Percentiles rank a stretch among this genome's conserved stretches.
Evolutionary conservation across 148 eudicot species (phyloP).

Genomic region (Camellia lanceoleosa): DNA sequence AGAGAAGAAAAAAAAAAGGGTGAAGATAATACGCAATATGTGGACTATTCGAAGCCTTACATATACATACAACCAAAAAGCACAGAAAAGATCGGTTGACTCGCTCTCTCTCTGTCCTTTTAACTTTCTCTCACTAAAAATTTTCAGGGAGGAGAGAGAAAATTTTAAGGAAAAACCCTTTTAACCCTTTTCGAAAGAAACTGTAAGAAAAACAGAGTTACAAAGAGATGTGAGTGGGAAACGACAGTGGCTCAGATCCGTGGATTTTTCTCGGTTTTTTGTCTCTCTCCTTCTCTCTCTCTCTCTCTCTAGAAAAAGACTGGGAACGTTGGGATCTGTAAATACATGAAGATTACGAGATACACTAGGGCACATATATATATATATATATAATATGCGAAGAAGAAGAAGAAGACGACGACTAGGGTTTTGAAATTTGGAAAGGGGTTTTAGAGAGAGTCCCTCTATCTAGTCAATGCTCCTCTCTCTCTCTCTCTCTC

Average conservation of each 20-base stretch:
- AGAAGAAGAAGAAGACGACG: too few relatives aligned
- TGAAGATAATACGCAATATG: conserved; percentile 43
- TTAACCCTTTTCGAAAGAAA: conserved; percentile 5
- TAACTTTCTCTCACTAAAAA: conserved; percentile 12
- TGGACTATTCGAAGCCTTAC: conserved; percentile 87
- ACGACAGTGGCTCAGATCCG: conserved; percentile 3
- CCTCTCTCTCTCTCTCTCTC: neutral
- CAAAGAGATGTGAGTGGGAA: neutral
- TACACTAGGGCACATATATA: too few relatives aligned
- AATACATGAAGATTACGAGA: conserved; percentile 10
- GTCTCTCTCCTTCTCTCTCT: conserved; percentile 1
- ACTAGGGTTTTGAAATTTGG: neutral
- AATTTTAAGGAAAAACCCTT: neutral
- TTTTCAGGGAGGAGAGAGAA: neutral
- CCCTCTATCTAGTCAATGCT: neutral
- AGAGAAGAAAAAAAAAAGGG: neutral
- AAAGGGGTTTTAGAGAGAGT: neutral
- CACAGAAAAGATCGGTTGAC: conserved; percentile 51
- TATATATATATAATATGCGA: too few relatives aligned
- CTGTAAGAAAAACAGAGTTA: conserved; percentile 15
- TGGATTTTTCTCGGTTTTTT: conserved; percentile 16
- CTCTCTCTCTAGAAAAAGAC: neutral
- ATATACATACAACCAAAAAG: conserved; percentile 38
- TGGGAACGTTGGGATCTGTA: conserved; percentile 17
- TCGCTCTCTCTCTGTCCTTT: conserved; percentile 26